These are phyloP conservation scores for Phytopythium litorale DNA, from an alignment of 352 stramenopile species.

Conservation along the genomic window DNA sequence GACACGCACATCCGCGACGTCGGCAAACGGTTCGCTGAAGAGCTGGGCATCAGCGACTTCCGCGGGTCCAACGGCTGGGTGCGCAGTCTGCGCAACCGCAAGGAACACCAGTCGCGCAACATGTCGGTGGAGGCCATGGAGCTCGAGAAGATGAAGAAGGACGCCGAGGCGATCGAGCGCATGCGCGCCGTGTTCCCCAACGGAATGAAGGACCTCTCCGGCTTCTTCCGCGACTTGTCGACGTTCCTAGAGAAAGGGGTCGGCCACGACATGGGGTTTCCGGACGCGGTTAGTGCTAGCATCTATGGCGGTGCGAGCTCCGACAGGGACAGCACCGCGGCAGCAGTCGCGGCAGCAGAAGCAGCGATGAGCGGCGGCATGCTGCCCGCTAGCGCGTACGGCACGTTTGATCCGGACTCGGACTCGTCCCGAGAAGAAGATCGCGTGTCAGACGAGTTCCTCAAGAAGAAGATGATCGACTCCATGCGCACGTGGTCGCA, in stretches of 20 bases:
- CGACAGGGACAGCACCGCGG: neutral
- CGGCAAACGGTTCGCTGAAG: constrained; percentile 64
- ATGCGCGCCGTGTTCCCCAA: constrained; percentile 67
- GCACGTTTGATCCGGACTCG: constrained; percentile 4
- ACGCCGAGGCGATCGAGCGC: constrained; percentile 69
- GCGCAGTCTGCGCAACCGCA: constrained; percentile 72
- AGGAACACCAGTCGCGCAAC: constrained; percentile 54
- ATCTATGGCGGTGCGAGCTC: neutral
- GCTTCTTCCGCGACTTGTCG: constrained; percentile 74
- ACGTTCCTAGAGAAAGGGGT: constrained; percentile 64
- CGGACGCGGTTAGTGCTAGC: constrained; percentile 3
- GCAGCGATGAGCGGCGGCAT: constrained; percentile 12
- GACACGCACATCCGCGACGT: constrained; percentile 77
- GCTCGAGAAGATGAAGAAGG: constrained; percentile 59
- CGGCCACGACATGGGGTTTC: constrained; percentile 19
- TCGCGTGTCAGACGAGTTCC: constrained; percentile 40
- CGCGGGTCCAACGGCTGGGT: constrained; percentile 79
- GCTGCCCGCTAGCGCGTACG: constrained; percentile 22
- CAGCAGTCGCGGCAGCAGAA: neutral
- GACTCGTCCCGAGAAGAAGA: constrained; percentile 36
- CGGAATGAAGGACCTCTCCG: constrained; percentile 65
- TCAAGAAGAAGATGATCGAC: constrained; percentile 80
- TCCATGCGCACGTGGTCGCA: constrained; percentile 64
- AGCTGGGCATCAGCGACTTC: constrained; percentile 74
- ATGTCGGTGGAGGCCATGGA: constrained; percentile 54